Evolutionary conservation across 768 basidiomycete genomes (phyloP), one percentile per base, ranked within the genome.

Genomic region (Lepiota subincarnata): DNA sequence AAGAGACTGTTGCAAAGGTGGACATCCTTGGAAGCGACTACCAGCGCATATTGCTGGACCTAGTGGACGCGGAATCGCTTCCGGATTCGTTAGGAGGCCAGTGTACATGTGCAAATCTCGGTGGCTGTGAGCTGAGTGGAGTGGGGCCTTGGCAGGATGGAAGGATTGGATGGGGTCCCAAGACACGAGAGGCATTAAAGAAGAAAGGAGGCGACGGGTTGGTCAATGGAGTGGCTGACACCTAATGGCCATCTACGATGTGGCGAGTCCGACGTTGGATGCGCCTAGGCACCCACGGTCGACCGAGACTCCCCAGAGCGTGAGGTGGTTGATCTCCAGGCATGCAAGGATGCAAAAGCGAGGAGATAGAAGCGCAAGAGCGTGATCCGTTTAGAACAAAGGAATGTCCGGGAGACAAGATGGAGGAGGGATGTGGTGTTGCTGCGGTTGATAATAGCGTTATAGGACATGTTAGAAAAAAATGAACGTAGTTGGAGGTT

Each of bases 121-220:
- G 78, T 37, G 82, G 85, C 4, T 89, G 87, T 58, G 74, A 74
- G 50, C 59, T 81, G 60, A 84, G 82, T 57, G 79, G 79, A 35
- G 83, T 77, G 1, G 87, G 87, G 4, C 87, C 87, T 19, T 89
- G 87, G 87, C 69, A 82, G 68, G 80, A 84, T 20, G 82, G 81
- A 13, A 71, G 82, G 51, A 62, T 64, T 7, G 78, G 78, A 19
- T 78, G 76, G 77, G 77, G 77, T 10, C 73, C 74, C 13, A 72
- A 70, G 41, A 62, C 67, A 26, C 35, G 47, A 37, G 48, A 36
- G 10, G 13, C 12, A 14, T 20, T 20, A 16, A 39, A 13, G 39
- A n/a, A 26, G 13, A 12, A 22, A 26, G 14, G 24, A 14, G 26
- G 13, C 4, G 48, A 28, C 6, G 48, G 28, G 13, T 16, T 31